Evolutionary conservation across 2,329 filamentous ascomycete species (phyloP), one percentile per base, ranked within the genome.

Genomic region (Massarina eburnea): DNA sequence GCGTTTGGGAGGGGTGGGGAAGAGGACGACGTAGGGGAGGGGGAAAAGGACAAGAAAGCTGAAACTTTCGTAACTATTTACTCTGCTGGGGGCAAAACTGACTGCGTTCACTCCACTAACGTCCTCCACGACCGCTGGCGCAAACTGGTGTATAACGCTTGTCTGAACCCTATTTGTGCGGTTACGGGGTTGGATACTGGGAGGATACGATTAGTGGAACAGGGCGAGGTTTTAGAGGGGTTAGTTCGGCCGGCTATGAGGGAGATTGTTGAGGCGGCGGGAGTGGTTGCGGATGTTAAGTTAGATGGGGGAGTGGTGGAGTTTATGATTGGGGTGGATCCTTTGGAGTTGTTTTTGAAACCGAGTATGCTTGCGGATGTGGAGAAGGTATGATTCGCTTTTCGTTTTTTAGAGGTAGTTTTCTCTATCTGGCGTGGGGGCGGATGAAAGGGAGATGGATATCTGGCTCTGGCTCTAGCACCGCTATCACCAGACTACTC

Each of bases 341-440:
- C 78, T 0, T 62, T 76, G 17, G 73, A 76, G 36, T 72, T 73
- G 34, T 76, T 73, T 30, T 71, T 79, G 49, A 69, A 71, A 49
- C 80, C 79, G 0, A 80, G 77, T 52, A 82, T 82, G 80, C 67
- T 73, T 14, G 73, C 77, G 48, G 80, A 83, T 61, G 62, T 74
- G 7, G 65, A 71, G 27, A 81, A 81, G 69, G 72, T 69, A 40
- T 22, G 58, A 52, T 15, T 20, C 36, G 8, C 20, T 41, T 6
- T 10, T 36, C 27, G 4, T 14, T 6, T 5, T 6, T 33, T 33
- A 33, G 14, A 33, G 24, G 24, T 33, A 14, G 30, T 8, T 7
- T 39, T 32, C 24, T 47, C 40, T 15, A n/a, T n/a, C n/a, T n/a
- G n/a, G n/a, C n/a, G 45, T 3, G 15, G 32, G 27, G 9, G 10